Conservation (phyloP, 2,329 filamentous ascomycete species). For the Fusarium verrucosum region DNA sequence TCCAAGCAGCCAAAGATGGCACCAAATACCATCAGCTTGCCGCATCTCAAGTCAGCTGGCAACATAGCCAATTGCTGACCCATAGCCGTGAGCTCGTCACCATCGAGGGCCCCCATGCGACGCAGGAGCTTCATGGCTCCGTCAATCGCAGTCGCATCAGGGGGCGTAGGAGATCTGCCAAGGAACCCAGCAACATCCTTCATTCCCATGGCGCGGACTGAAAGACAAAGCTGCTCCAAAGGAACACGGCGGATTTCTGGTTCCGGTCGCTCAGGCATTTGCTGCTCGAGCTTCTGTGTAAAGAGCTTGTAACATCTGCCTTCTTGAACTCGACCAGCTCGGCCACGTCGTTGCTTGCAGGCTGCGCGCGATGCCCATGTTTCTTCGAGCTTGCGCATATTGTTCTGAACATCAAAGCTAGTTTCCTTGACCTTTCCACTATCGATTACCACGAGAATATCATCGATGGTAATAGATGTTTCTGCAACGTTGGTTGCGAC, state of each 20-base stretch:
- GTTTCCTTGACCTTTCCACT: slow-evolving; percentile 97
- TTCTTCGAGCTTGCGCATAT: slow-evolving; percentile 94
- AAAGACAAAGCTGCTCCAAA: slow-evolving; percentile 91
- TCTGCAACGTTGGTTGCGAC: slow-evolving; percentile 97
- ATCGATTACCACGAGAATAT: slow-evolving; percentile 95
- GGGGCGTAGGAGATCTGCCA: slow-evolving; percentile 86
- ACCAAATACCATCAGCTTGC: slow-evolving; percentile 95
- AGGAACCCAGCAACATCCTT: slow-evolving; percentile 83
- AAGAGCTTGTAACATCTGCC: slow-evolving; percentile 96
- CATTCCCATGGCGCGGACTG: slow-evolving; percentile 94
- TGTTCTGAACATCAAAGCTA: slow-evolving; percentile 88
- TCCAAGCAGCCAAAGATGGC: slow-evolving; percentile 93
- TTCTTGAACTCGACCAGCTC: slow-evolving; percentile 90
- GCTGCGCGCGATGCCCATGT: slow-evolving; percentile 94
- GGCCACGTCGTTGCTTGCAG: slow-evolving; percentile 91
- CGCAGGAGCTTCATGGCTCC: slow-evolving; percentile 81
- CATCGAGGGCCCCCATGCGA: slow-evolving; percentile 89
- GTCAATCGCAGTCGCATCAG: slow-evolving; percentile 84
- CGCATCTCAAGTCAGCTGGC: slow-evolving; percentile 89
- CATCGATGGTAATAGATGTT: slow-evolving; percentile 98
- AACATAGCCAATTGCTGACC: slow-evolving; percentile 95
- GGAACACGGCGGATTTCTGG: slow-evolving; percentile 94
- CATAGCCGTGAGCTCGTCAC: slow-evolving; percentile 86
- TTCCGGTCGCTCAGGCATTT: slow-evolving; percentile 89
- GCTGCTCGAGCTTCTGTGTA: slow-evolving; percentile 82